These are phyloP conservation scores for Moricandia arvensis DNA, from an alignment of 345 rosid species.

Conservation along the genomic window DNA sequence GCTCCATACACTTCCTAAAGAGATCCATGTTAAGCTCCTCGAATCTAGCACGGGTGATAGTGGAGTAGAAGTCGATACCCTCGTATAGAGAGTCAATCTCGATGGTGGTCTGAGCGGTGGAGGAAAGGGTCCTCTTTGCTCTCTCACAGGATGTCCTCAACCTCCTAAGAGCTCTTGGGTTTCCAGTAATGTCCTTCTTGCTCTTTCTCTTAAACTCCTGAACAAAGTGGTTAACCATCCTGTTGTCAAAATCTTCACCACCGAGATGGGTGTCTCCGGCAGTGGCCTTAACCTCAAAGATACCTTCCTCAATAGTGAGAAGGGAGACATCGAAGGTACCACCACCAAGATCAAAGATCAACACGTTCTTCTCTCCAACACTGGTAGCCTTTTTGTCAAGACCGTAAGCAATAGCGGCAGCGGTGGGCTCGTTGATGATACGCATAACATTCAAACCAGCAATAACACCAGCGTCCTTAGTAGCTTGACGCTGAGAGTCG, in stretches of 20 bases:
- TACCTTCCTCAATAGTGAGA: slow-evolving; percentile 75
- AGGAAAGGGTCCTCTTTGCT: slow-evolving; percentile 68
- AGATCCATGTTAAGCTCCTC: slow-evolving; percentile 78
- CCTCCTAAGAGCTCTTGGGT: slow-evolving; percentile 78
- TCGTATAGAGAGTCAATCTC: slow-evolving; percentile 73
- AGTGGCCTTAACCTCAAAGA: slow-evolving; percentile 75
- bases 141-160: slow-evolving; percentile 73
- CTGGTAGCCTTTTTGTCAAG: slow-evolving; percentile 79
- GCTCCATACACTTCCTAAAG: slow-evolving; percentile 73
- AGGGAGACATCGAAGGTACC: slow-evolving; percentile 85
- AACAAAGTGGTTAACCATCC: slow-evolving; percentile 77
- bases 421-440: slow-evolving; percentile 74
- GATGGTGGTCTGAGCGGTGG: slow-evolving; percentile 70
- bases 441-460: slow-evolving; percentile 78
- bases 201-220: slow-evolving; percentile 71
- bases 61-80: slow-evolving; percentile 69
- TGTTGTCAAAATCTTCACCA: slow-evolving; percentile 76
- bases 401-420: slow-evolving; percentile 83
- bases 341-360: slow-evolving; percentile 81
- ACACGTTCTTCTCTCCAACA: slow-evolving; percentile 71
- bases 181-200: slow-evolving; percentile 67
- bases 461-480: slow-evolving; percentile 77
- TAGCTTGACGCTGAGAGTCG: slow-evolving; percentile 82
- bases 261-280: slow-evolving; percentile 84
- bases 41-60: slow-evolving; percentile 66